A percentile compares a stretch with the other conserved stretches of the same genome.
Evolutionary conservation across 2,329 filamentous ascomycete species (phyloP).

Genomic region (Colletotrichum liriopes): DNA sequence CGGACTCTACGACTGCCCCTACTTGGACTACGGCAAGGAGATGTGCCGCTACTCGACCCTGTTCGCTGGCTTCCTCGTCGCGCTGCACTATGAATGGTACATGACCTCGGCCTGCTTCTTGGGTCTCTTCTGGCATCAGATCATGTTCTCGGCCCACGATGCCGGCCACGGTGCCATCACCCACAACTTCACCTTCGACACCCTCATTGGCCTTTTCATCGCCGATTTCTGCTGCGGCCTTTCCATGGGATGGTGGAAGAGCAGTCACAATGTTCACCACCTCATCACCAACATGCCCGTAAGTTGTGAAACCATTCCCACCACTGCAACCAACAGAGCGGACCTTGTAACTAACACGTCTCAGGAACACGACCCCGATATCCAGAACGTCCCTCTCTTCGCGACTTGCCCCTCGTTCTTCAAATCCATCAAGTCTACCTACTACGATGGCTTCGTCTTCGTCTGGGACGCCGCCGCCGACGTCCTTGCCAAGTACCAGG

Average conservation of each 20-base stretch:
- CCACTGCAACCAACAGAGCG: fast-evolving
- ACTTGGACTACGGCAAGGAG: constrained; percentile 72
- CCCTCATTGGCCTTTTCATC: constrained; percentile 73
- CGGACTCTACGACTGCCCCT: constrained; percentile 73
- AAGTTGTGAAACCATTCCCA: constrained; percentile 35
- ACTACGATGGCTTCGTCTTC: constrained; percentile 75
- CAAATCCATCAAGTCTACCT: constrained; percentile 73
- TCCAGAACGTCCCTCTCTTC: constrained; percentile 79
- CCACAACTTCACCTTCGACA: constrained; percentile 70
- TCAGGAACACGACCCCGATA: constrained; percentile 71
- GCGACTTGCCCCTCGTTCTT: constrained; percentile 78
- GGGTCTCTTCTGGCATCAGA: constrained; percentile 78
- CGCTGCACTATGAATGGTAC: constrained; percentile 69
- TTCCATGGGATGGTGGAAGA: constrained; percentile 80
- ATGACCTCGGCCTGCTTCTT: constrained; percentile 70
- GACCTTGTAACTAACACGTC: constrained; percentile 37
- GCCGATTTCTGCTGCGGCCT: constrained; percentile 77
- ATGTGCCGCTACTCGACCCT: constrained; percentile 67
- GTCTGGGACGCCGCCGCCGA: constrained; percentile 74
- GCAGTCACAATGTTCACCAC: constrained; percentile 78
- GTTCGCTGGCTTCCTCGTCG: constrained; percentile 63
- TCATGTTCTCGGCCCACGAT: constrained; percentile 79
- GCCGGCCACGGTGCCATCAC: constrained; percentile 76
- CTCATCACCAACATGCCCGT: constrained; percentile 75
- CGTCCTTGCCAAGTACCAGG: constrained; percentile 72